Evolutionary conservation across 371 early-diverging fungal genomes (phyloP), one percentile per base, ranked within the genome.

Genomic region (Apophysomyces elegans): DNA sequence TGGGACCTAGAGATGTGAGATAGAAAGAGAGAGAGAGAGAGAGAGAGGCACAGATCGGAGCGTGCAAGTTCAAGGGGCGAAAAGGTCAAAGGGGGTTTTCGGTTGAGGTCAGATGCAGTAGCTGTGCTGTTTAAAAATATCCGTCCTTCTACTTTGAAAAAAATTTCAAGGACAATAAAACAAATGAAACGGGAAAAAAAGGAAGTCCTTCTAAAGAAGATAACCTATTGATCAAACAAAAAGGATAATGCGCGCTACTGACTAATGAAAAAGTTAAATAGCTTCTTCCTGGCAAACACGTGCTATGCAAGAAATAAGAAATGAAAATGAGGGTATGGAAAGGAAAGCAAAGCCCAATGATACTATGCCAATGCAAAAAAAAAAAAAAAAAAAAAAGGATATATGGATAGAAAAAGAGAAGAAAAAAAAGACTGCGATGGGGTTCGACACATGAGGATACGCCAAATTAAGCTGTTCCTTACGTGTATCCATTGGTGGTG

Each of bases 61-160:
- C 59, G 59, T 59, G 59, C 59, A 59, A 59, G 59, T 59, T 59
- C 59, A 59, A 38, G 59, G 59, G 38, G 59, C 54, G 54, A 50
- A 50, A 50, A 21, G 21, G 21, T 32, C 59, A 59, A 59, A 41
- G 41, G 39, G 59, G 41, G 32, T 26, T 26, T 43, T 35, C 44
- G 37, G 41, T 43, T 59, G 41, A 41, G 59, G 59, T 41, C 44
- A 47, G 50, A 62, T 62, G 21, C 46, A 62, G 47, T 14, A 18
- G 60, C 32, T 54, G 9, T 54, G 56, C 56, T 54, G 9, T 32
- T 54, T 32, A 54, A 54, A 32, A 54, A 54, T 41, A 41, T 13
- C 41, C 54, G n/a, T 26, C 9, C 21, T 50, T 50, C 9, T 50
- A 50, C 54, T 21, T 50, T 50, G 6, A 9, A 50, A 50, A 21